Base-by-base conservation (phyloP, 164 flowering plant species). In the Tetracentron sinense region DNA sequence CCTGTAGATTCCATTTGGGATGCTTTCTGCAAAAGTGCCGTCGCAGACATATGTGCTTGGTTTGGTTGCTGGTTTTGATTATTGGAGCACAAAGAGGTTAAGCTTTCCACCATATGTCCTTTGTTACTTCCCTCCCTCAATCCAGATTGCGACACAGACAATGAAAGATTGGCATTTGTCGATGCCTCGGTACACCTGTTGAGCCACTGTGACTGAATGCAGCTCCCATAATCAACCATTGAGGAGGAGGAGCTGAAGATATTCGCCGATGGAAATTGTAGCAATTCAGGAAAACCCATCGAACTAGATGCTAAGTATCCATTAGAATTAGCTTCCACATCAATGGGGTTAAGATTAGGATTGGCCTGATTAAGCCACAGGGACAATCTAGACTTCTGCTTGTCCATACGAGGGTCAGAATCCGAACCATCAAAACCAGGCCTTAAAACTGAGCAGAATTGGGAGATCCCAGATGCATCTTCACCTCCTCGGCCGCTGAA, bases 1-100 rank as follows among this genome's bases (percentile, higher is more conserved):
- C 77, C 63, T 12, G 90, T 75, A 0, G 93, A 85, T 2, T 90
- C 93, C 86, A 88, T 84, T 65, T 88, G 90, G 1, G 95, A 85
- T 19, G 95, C 91, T 57, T 81, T 85, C 63, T 88, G 95, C 14
- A 88, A 57, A 16, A 85, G 81, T 5, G 91, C 87, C 0, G 90
- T 87, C 16, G 93, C 93, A 0, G 93, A 85, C 78, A 83, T 78
- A 67, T 75, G 83, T 31, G 61, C 57, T 14, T 60, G 38, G 14
- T 44, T 42, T 6, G 60, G 61, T 42, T 58, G 62, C 22, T 66
- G 67, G 52, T 21, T 49, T 26, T 58, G 60, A n/a, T 56, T 66
- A 21, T 38, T 44, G 2, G 58, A 3, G 19, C 61, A 73, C 65
- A 72, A 65, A 50, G 69, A 61, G 14, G 74, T 55, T 30, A 75